phyloP scores from a whole-genome alignment of 495 filamentous ascomycete genomes.

The Cudoniella acicularis region DNA sequence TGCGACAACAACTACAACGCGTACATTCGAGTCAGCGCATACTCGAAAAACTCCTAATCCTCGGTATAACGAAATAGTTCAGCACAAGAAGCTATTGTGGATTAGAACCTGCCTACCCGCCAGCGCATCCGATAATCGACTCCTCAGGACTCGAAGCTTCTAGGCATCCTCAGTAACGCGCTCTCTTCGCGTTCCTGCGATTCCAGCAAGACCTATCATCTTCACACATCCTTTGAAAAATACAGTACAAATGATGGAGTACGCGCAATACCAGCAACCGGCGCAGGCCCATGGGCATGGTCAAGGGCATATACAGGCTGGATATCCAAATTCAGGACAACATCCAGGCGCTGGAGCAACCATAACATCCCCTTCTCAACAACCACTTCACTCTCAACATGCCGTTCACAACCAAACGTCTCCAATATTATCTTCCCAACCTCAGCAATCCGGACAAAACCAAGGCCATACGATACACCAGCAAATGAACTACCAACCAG shows the following conservation, averaged over 20 bases:
- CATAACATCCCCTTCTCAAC: conserved; percentile 58
- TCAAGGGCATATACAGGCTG: conserved; percentile 50
- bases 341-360: conserved; percentile 36
- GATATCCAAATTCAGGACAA: conserved; percentile 38
- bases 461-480: conserved; percentile 51
- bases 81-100: not conserved
- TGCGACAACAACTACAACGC: conserved; percentile 19
- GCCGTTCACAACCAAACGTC: conserved; percentile 51
- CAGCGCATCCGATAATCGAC: not conserved
- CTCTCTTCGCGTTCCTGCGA: conserved; percentile 7
- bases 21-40: conserved; percentile 14
- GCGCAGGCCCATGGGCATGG: conserved; percentile 49
- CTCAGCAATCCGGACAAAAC: conserved; percentile 48
- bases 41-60: not conserved
- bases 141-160: not conserved
- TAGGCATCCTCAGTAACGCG: not conserved
- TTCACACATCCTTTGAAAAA: conserved; percentile 22
- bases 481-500: conserved; percentile 50
- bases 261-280: conserved; percentile 61
- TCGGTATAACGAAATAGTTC: not conserved
- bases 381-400: conserved; percentile 53
- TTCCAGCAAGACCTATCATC: conserved; percentile 22
- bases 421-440: conserved; percentile 59
- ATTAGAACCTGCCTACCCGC: not conserved
- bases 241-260: conserved; percentile 57